Conservation (phyloP, 345 rosid species). For the Nasturtium officinale region DNA sequence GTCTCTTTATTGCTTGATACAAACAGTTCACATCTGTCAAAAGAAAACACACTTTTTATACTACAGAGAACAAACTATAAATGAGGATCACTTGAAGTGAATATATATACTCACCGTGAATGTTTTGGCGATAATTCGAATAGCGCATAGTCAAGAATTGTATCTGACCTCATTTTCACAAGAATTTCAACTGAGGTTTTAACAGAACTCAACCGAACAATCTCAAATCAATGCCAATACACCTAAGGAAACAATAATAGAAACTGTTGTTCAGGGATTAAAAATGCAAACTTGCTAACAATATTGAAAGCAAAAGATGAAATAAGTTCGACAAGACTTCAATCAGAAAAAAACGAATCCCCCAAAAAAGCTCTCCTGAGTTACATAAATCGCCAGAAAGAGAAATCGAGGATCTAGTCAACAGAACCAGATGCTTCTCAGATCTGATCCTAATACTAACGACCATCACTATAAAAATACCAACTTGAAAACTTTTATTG, state of each 20-base stretch:
- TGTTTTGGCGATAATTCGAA: conserved; percentile 82
- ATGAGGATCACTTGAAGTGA: background rate
- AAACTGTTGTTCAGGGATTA: background rate
- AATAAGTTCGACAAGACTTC: background rate
- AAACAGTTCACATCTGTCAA: conserved; percentile 62
- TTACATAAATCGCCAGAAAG: background rate
- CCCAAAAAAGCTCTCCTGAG: too few species aligned
- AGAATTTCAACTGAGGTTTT: background rate
- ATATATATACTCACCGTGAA: conserved; percentile 56
- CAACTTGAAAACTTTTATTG: background rate
- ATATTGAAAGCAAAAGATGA: background rate
- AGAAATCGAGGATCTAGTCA: conserved; percentile 20
- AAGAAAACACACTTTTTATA: background rate
- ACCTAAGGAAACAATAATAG: conserved; percentile 25
- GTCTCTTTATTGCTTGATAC: conserved; percentile 67
- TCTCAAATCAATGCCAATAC: conserved; percentile 4
- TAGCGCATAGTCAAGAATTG: conserved; percentile 68
- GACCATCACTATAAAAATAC: background rate
- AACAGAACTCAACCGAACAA: background rate
- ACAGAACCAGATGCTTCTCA: conserved; percentile 2
- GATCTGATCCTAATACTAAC: conserved; percentile 23
- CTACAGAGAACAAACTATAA: background rate
- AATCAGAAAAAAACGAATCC: too few species aligned
- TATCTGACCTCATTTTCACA: conserved; percentile 63
- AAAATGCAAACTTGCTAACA: background rate